Evolutionary conservation across 257 asterid species (phyloP), one percentile per base, ranked within the genome.

Genomic region (Catharanthus roseus): DNA sequence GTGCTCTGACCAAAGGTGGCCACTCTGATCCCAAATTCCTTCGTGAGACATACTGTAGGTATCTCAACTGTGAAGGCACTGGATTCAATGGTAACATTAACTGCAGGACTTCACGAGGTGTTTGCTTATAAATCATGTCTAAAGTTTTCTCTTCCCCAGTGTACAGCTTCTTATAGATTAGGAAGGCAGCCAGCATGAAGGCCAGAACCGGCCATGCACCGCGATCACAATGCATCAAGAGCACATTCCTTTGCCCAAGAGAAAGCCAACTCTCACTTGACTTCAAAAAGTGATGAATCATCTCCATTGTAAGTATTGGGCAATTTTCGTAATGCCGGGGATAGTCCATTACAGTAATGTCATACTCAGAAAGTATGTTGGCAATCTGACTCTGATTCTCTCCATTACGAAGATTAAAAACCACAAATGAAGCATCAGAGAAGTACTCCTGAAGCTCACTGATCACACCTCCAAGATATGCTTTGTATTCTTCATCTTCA

Each of bases 51-150:
- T 88, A 88, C 29, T 85, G 89, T 44, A 88, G 69, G 74, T 86
- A 90, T 83, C 96, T 84, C 78, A 88, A 70, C 62, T 90, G 96
- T 39, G 96, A 90, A 75, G 93, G 90, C 50, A 86, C 56, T 10
- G 95, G 89, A 79, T 90, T 81, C 50, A 90, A 31, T 49, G 95
- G 84, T 16, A 75, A 73, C 77, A 75, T 19, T 66, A 68, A n/a
- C 41, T 83, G 74, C 74, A 90, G 56, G 77, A 79, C 58, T 69
- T 82, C 88, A 0, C n/a, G 85, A 65, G 95, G 83, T 15, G 87
- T 87, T 71, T 85, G 92, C 79, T 85, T 88, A 82, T 86, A 85
- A 21, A 90, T 81, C 89, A 88, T 86, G 39, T 84, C 88, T 67
- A 90, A 74, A 39, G 92, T 85, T 72, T 72, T 88, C 77, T 72